Conservation (phyloP, 805 yeast species). For the Yarrowia bubula region DNA sequence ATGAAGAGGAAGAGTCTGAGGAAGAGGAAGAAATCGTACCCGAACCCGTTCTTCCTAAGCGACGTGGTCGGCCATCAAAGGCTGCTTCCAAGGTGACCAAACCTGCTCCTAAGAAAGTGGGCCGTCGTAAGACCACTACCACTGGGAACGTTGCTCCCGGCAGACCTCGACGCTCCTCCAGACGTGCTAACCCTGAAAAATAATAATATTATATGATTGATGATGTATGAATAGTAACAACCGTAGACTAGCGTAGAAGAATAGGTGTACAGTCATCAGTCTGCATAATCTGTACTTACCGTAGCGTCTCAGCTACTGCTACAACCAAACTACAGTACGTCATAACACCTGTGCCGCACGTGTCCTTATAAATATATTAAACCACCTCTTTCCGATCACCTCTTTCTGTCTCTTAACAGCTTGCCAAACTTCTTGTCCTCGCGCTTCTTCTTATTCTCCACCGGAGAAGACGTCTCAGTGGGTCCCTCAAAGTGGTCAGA, state of each 20-base stretch:
- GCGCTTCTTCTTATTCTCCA: neutral
- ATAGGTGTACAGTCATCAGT: too few relatives aligned
- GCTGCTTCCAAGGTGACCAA: neutral
- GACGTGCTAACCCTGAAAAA: conserved; percentile 3
- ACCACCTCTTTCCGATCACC: neutral
- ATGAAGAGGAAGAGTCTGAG: neutral
- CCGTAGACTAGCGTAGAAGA: too few relatives aligned
- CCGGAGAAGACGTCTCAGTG: neutral
- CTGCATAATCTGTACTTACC: too few relatives aligned
- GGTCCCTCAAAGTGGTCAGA: conserved; percentile 17
- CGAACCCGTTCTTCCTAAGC: neutral
- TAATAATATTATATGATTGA: neutral
- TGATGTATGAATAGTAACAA: neutral
- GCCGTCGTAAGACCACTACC: neutral
- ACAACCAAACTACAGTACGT: too few relatives aligned
- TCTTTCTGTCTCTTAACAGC: conserved; percentile 16
- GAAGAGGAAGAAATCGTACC: neutral
- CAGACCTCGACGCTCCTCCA: conserved; percentile 11
- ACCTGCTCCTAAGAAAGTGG: neutral
- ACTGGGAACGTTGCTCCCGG: neutral
- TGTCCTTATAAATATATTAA: conserved; percentile 15
- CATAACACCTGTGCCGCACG: too few relatives aligned
- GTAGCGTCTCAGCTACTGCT: too few relatives aligned
- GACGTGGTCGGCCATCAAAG: neutral
- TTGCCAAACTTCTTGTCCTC: conserved; percentile 18